Evolutionary conservation across 192 early-diverging fungal genomes (phyloP).

Genomic region (Phlyctochytrium planicorne): DNA sequence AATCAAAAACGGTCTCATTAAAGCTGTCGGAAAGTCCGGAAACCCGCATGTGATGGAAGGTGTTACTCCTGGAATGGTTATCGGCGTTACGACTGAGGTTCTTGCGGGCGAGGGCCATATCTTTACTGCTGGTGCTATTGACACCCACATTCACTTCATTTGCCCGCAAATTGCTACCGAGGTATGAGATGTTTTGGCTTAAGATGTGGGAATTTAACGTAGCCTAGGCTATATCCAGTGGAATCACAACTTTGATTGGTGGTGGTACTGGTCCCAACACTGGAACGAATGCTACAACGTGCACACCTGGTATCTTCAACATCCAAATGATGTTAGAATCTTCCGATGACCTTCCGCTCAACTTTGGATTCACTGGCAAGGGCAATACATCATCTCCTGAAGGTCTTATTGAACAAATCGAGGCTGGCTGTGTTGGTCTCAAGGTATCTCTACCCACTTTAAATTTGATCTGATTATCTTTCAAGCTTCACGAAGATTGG

Average conservation of each 20-base stretch:
- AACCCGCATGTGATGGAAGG: slow-evolving; percentile 97
- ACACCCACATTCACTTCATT: slow-evolving; percentile 95
- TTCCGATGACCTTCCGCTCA: slow-evolving; percentile 86
- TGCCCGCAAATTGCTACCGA: slow-evolving; percentile 88
- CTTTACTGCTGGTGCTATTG: slow-evolving; percentile 90
- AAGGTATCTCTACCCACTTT: slow-evolving; percentile 33
- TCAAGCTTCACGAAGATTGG: slow-evolving; percentile 92
- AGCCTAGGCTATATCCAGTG: slow-evolving; percentile 35
- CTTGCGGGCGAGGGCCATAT: slow-evolving; percentile 89
- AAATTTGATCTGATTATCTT: not conserved
- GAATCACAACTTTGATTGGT: slow-evolving; percentile 82
- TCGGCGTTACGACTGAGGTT: slow-evolving; percentile 88
- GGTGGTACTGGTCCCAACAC: slow-evolving; percentile 96
- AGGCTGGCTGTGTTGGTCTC: slow-evolving; percentile 84
- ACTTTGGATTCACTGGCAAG: slow-evolving; percentile 95
- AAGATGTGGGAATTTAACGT: slow-evolving; percentile 18
- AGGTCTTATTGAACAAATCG: slow-evolving; percentile 79
- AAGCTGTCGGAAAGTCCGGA: slow-evolving; percentile 74
- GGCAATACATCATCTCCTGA: slow-evolving; percentile 73
- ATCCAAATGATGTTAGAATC: slow-evolving; percentile 88
- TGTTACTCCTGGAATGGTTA: slow-evolving; percentile 83
- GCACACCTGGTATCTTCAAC: slow-evolving; percentile 81
- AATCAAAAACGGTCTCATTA: slow-evolving; percentile 78
- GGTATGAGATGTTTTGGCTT: slow-evolving; percentile 32
- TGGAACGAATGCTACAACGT: slow-evolving; percentile 94